Evolutionary conservation across 768 basidiomycete genomes (phyloP), one percentile per base, ranked within the genome.

Genomic region (Xanthoconium purpureum): DNA sequence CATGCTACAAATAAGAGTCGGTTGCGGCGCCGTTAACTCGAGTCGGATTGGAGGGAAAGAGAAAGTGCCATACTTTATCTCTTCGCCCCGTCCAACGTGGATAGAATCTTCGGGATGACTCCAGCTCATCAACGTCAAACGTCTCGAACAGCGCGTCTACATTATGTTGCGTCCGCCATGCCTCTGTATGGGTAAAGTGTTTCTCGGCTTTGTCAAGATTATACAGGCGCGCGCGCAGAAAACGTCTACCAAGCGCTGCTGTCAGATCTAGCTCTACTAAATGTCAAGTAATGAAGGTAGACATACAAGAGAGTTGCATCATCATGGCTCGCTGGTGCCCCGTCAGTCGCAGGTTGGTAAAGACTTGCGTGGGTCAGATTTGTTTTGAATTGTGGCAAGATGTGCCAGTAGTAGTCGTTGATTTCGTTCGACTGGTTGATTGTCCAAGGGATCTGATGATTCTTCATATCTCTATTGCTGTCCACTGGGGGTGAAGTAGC

Each of bases 1-100:
- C 90, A 43, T 80, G 72, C 86, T 89, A 55, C 18, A 49, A 29
- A 40, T 2, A 30, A 45, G 40, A 36, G 13, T 29, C 20, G 29
- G 29, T 50, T n/a, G 14, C 15, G 14, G 20, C 24, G 15, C 45
- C 40, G 37, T 14, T 32, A 51, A 36, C 9, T 5, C 28, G 2
- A 0, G 24, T 20, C 14, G 30, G 36, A 53, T 30, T 13, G 38
- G 39, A 30, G 13, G 30, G 2, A 11, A 9, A 24, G 28, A 43
- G 5, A 48, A 12, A 18, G n/a, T 1, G 33, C 18, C 74, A 3
- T 61, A 85, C 89, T 75, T 87, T 89, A 67, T 91, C 87, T 60
- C 89, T 75, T 44, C 86, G 77, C 0, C 90, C 91, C 0, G 88
- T 91, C 88, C 88, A 92, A 33, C 87, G 79, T 1, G 90, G 89